These are phyloP conservation scores for Lyophyllum shimeji DNA, from an alignment of 768 basidiomycete species.

Conservation along the genomic window DNA sequence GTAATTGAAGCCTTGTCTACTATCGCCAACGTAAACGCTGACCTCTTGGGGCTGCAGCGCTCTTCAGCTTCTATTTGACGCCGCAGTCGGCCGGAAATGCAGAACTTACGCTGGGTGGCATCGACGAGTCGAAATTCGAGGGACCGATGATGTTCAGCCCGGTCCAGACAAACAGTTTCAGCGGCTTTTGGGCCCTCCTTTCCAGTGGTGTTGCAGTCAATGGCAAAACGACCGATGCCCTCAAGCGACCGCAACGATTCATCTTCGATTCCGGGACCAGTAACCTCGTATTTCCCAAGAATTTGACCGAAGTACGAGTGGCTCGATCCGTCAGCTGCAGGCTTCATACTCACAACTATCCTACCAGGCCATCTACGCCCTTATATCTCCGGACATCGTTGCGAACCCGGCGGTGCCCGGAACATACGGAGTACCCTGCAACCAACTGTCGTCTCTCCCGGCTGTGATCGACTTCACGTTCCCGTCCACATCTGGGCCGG, in stretches of 20 bases:
- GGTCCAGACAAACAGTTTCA: background rate
- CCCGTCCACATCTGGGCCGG: conserved; percentile 42
- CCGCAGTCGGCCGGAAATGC: conserved; percentile 46
- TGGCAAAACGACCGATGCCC: conserved; percentile 42
- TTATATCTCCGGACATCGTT: conserved; percentile 54
- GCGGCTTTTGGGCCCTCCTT: conserved; percentile 38
- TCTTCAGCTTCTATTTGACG: conserved; percentile 54
- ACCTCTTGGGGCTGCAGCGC: conserved; percentile 25
- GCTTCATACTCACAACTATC: background rate
- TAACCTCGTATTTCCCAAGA: conserved; percentile 49
- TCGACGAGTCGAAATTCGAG: conserved; percentile 49
- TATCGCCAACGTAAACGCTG: background rate
- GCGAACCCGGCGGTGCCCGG: conserved; percentile 49
- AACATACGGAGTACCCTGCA: conserved; percentile 56
- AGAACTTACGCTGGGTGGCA: conserved; percentile 53
- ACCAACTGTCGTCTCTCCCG: conserved; percentile 40
- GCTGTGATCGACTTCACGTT: conserved; percentile 53
- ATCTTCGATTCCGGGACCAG: conserved; percentile 60
- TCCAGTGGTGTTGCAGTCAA: conserved; percentile 50
- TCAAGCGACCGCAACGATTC: conserved; percentile 37
- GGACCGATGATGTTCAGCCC: conserved; percentile 24
- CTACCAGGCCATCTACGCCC: conserved; percentile 49
- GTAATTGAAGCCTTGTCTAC: conserved; percentile 29
- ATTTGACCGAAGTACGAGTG: conserved; percentile 39
- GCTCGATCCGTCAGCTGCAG: no score